Percentiles rank a stretch among this genome's conserved stretches.
These are phyloP conservation scores for Syncephalastrum contaminatum DNA, from an alignment of 371 early-diverging fungal genomes.

Conservation along the genomic window DNA sequence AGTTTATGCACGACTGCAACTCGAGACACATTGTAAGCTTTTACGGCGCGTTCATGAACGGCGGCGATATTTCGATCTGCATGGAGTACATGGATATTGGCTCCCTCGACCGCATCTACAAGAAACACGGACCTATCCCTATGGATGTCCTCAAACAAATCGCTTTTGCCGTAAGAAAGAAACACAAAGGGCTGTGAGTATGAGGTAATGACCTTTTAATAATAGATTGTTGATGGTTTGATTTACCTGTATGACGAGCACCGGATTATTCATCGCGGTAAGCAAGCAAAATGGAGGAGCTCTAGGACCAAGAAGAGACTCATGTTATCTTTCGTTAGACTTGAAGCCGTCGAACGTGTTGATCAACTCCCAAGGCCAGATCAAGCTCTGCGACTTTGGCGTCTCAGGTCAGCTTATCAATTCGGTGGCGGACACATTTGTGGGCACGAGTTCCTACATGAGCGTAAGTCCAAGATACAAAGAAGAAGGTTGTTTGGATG, in stretches of 20 bases:
- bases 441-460: conserved; percentile 92
- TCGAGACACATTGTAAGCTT: conserved; percentile 86
- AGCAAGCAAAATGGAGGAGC: conserved; percentile 1
- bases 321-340: conserved; percentile 36
- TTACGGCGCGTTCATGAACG: conserved; percentile 84
- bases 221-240: conserved; percentile 71
- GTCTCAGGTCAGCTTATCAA: conserved; percentile 82
- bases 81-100: conserved; percentile 92
- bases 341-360: conserved; percentile 85
- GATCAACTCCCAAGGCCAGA: conserved; percentile 75
- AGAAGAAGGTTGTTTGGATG: not conserved
- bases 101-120: conserved; percentile 80
- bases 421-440: conserved; percentile 87
- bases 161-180: conserved; percentile 60
- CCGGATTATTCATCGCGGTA: conserved; percentile 86
- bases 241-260: conserved; percentile 82
- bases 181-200: not conserved
- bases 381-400: conserved; percentile 92
- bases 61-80: conserved; percentile 84
- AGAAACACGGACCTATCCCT: conserved; percentile 73
- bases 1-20: conserved; percentile 86
- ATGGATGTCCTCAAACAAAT: conserved; percentile 78
- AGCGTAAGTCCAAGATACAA: conserved; percentile 61
- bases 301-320: not conserved
- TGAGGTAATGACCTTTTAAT: not conserved